Evolutionary conservation across 169 alveolate genomes (phyloP), one percentile per base, ranked within the genome.

Genomic region (Plasmodium falciparum): DNA sequence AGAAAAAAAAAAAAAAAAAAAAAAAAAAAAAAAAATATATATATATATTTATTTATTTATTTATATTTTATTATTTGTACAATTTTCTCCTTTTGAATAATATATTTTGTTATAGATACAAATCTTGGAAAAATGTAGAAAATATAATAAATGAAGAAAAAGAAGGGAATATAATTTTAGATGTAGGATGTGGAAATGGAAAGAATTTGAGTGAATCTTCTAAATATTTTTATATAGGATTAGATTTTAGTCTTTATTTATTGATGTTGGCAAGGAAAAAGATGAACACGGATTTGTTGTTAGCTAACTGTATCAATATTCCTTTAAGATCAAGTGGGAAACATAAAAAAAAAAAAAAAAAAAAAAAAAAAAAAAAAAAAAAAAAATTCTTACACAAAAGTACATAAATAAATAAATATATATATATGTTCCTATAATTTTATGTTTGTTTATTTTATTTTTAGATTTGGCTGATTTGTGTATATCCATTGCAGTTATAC

Each of bases 151-250:
- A 96, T 78, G 88, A 94, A 29, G 92, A 96, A 70, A 96, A 96
- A 33, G 93, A 95, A 24, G 97, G 96, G 63, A 95, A 98, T 4
- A 80, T 97, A 4, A 97, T 97, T 58, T 85, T 96, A 12, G 99
- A 98, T 92, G 97, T 97, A 3, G 99, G 99, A 3, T 98, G 99
- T 90, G 99, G 99, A 61, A 98, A 98, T 93, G 99, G 99, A 6
- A 98, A 98, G 92, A 97, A 98, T 92, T 94, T 98, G 50, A 91
- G 92, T 91, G 86, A 93, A 93, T 83, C 85, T 88, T 58, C 65
- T 7, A 93, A 93, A 52, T 62, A 76, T 50, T 88, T 83, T 43
- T 95, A 93, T 73, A 89, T 97, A 45, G 99, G 99, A 29, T 94
- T 97, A 2, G 99, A 98, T 85, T 90, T 97, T 54, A 95, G 98